Evolutionary conservation across 495 filamentous ascomycete genomes (phyloP).

Genomic region (Usnea hakonensis): DNA sequence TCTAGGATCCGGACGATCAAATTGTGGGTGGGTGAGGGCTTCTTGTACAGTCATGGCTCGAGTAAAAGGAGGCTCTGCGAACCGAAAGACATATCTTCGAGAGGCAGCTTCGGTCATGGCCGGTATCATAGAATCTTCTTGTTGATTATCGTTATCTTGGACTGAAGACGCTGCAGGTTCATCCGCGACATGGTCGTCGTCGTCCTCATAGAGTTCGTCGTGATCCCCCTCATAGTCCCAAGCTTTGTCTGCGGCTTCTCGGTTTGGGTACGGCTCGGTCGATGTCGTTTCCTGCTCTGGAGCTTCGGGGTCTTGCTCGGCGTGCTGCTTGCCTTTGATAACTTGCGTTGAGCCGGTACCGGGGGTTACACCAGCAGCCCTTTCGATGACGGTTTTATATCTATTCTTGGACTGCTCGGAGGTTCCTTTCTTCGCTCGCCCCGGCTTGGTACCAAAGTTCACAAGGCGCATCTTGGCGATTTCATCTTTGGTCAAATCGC

Average conservation of each 20-base stretch:
- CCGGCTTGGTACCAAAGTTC: background rate
- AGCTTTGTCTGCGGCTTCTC: no score
- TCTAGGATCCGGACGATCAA: background rate
- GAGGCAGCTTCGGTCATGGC: background rate
- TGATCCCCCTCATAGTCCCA: background rate
- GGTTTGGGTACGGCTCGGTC: no score
- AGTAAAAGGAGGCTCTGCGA: background rate
- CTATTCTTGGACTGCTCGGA: background rate
- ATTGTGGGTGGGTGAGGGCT: background rate
- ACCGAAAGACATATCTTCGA: background rate
- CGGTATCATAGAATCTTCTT: background rate
- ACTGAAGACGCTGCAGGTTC: no score
- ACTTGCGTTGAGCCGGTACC: no score
- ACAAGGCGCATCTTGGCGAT: background rate
- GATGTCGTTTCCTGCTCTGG: no score
- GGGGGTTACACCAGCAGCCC: background rate
- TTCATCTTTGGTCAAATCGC: background rate
- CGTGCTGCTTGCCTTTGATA: background rate
- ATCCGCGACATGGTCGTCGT: no score
- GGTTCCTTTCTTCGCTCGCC: background rate
- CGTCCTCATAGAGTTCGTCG: background rate
- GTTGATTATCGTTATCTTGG: no score
- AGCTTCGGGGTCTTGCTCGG: background rate
- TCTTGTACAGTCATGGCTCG: background rate
- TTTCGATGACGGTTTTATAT: background rate